Evolutionary conservation across 768 basidiomycete genomes (phyloP), one percentile per base, ranked within the genome.

Genomic region (Macrolepiota dolichaula): DNA sequence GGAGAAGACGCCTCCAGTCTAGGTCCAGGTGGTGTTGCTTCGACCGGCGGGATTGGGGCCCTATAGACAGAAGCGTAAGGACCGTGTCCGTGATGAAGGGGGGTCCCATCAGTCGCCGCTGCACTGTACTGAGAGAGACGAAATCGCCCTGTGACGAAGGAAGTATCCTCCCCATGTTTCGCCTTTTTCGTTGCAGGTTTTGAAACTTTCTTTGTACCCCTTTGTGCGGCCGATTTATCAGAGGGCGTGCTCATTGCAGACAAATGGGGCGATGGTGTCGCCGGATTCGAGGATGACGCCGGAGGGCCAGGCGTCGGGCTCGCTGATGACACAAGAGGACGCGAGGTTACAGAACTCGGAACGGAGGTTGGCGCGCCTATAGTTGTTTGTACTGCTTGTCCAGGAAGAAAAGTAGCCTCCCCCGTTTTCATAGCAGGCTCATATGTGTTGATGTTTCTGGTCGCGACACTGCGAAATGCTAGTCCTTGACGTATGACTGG

Each of bases 401-500:
- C 85, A n/a, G 85, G 85, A 38, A 87, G 77, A 67, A 83, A 86
- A 32, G 70, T 64, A 1, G 69, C 64, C 12, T 65, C 70, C 5
- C 64, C 56, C 11, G 70, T 53, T 25, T 69, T 70, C 49, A 70
- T 47, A 17, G 74, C 58, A 11, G 77, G 77, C 64, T 82, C 71
- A 63, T 82, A 82, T 32, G 80, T 82, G 46, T 69, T 76, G 42
- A 78, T 66, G 57, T 66, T 71, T 46, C 70, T 61, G 66, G 64
- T 24, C 17, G 55, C 59, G 55, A 58, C 38, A 54, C 47, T 9
- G 76, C 70, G 51, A 66, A 87, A 87, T 22, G 75, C 86, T 40
- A 88, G 72, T n/a, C 84, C 76, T 67, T 85, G 81, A 51, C 86
- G 80, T 64, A 88, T 79, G 29, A 88, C 68, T 38, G 86, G 86